Conservation (phyloP, 805 yeast species). For the Cyberlindnera sargentensis region DNA sequence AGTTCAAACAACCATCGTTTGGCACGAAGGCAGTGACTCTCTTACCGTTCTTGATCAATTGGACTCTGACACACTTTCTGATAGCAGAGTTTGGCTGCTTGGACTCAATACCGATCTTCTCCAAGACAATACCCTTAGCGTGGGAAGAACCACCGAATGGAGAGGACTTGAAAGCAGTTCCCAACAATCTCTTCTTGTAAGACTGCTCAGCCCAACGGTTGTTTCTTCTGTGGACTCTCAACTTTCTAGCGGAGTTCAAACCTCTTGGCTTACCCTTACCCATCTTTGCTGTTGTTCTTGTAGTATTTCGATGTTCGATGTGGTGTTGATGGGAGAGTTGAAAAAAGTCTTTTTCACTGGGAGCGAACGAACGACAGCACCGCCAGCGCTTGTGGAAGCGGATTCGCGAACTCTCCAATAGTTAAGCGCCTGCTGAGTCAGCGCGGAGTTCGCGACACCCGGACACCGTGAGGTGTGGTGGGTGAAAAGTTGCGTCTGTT, state of each 20-base stretch:
- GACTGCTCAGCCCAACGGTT: conserved; percentile 99
- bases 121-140: conserved; percentile 99
- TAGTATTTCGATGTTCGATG: neutral
- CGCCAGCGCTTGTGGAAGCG: too few species aligned
- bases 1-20: conserved; percentile 99
- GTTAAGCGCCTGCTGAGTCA: too few species aligned
- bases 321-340: conserved; percentile 7
- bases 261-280: conserved; percentile 99
- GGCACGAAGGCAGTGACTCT: conserved; percentile 99
- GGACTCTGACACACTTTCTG: conserved; percentile 99
- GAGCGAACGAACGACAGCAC: too few species aligned
- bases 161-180: conserved; percentile 99
- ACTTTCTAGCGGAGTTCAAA: conserved; percentile 99
- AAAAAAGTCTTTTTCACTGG: conserved; percentile 12
- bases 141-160: conserved; percentile 99
- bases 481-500: too few species aligned
- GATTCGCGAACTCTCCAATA: too few species aligned
- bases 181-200: conserved; percentile 98
- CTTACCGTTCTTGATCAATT: conserved; percentile 99
- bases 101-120: conserved; percentile 99
- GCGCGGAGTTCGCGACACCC: too few species aligned
- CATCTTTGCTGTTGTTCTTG: conserved; percentile 45
- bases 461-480: too few species aligned
- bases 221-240: conserved; percentile 99
- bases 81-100: conserved; percentile 99